A percentile compares a stretch with the other conserved stretches of the same genome.
Conservation (phyloP, 108 stramenopile genomes). For the Asterionellopsis glacialis region DNA sequence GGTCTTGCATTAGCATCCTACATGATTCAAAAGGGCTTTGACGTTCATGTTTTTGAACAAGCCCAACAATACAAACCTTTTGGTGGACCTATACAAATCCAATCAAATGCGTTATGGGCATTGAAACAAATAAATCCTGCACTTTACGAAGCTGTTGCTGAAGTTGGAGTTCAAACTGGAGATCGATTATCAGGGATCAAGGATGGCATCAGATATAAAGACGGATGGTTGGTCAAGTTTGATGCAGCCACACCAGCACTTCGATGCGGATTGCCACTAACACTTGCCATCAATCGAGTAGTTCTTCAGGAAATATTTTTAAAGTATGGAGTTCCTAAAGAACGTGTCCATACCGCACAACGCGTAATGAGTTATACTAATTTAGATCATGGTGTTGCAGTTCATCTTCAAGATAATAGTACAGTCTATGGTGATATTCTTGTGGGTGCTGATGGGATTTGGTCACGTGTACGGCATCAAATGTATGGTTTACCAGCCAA, state of each 20-base stretch:
- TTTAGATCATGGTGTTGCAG: slow-evolving; percentile 36
- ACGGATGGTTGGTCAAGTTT: slow-evolving; percentile 80
- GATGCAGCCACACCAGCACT: slow-evolving; percentile 56
- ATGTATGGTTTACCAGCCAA: slow-evolving; percentile 51
- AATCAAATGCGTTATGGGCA: slow-evolving; percentile 63
- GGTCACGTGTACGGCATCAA: slow-evolving; percentile 54
- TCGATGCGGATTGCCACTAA: slow-evolving; percentile 56
- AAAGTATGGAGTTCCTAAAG: slow-evolving; percentile 9
- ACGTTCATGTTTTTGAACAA: slow-evolving; percentile 59
- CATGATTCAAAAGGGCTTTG: slow-evolving; percentile 20
- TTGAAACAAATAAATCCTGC: slow-evolving; percentile 44
- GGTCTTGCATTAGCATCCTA: slow-evolving; percentile 51
- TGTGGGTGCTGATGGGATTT: slow-evolving; percentile 82
- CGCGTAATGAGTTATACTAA: slow-evolving; percentile 12
- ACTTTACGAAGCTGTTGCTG: slow-evolving; percentile 43
- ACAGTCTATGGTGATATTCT: slow-evolving; percentile 62
- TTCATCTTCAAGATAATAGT: slow-evolving; percentile 24
- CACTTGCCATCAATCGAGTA: slow-evolving; percentile 75
- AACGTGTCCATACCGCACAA: slow-evolving; percentile 31
- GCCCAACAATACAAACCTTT: slow-evolving; percentile 63
- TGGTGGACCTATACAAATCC: slow-evolving; percentile 77
- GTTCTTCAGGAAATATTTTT: slow-evolving; percentile 72
- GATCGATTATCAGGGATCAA: slow-evolving; percentile 59
- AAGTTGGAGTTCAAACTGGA: slow-evolving; percentile 64
- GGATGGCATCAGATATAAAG: slow-evolving; percentile 52